phyloP scores from a whole-genome alignment of 2,329 filamentous ascomycete species.

The Phaeophleospora eucalypticola region DNA sequence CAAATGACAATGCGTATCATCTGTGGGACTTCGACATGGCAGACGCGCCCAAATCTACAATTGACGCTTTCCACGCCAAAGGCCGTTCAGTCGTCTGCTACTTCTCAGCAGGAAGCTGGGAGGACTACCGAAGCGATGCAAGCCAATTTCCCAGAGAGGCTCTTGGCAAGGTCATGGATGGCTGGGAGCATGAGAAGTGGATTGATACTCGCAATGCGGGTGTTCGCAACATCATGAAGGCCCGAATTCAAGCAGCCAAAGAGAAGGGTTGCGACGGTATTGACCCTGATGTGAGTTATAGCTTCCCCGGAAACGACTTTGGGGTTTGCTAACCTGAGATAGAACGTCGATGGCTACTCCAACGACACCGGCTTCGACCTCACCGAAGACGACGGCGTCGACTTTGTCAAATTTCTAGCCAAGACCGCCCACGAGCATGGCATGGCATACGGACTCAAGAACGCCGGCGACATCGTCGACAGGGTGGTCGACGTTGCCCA shows the following conservation, averaged over 20 bases:
- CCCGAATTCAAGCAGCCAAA: slow-evolving; percentile 56
- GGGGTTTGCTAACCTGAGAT: too few species aligned
- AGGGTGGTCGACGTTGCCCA: slow-evolving; percentile 58
- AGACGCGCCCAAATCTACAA: slow-evolving; percentile 1
- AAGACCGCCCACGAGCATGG: slow-evolving; percentile 51
- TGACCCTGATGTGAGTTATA: slow-evolving; percentile 28
- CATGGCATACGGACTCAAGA: slow-evolving; percentile 65
- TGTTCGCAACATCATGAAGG: slow-evolving; percentile 61
- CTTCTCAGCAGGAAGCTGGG: slow-evolving; percentile 68
- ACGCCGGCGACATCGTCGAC: slow-evolving; percentile 58
- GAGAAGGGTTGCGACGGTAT: slow-evolving; percentile 37
- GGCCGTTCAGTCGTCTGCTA: too few species aligned
- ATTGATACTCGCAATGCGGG: slow-evolving; percentile 54
- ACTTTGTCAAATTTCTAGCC: slow-evolving; percentile 60
- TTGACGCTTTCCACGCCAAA: slow-evolving; percentile 12
- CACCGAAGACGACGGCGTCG: slow-evolving; percentile 53
- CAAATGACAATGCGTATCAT: too few species aligned
- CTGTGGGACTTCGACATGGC: slow-evolving; percentile 16
- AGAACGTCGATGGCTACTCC: slow-evolving; percentile 25
- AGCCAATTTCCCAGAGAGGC: slow-evolving; percentile 52
- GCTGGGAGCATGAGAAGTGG: slow-evolving; percentile 67
- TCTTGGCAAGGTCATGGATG: slow-evolving; percentile 55
- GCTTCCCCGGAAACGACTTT: too few species aligned
- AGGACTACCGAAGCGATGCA: slow-evolving; percentile 65
- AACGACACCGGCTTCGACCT: slow-evolving; percentile 50